Evolutionary conservation across 2,329 filamentous ascomycete genomes (phyloP).

Genomic region (Anisogramma anomala): DNA sequence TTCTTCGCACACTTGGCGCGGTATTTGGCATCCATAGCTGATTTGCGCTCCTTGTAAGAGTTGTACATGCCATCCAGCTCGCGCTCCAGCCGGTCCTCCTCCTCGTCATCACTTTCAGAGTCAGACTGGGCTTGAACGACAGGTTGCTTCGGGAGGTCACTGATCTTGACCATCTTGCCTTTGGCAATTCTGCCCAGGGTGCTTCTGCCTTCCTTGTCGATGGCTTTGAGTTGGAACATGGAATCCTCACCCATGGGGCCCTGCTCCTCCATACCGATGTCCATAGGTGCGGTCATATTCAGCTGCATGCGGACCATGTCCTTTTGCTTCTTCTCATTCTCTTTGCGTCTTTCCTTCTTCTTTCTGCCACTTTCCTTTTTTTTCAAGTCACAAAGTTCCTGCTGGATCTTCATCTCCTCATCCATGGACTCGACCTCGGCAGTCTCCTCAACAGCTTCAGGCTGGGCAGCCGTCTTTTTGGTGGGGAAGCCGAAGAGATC

Average conservation of each 20-base stretch:
- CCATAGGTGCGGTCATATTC: constrained; percentile 91
- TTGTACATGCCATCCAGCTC: constrained; percentile 85
- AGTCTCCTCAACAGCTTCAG: constrained; percentile 53
- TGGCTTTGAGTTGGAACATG: constrained; percentile 75
- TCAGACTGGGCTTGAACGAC: constrained; percentile 47
- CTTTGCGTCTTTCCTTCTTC: constrained; percentile 72
- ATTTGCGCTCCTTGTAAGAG: constrained; percentile 67
- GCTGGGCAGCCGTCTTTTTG: constrained; percentile 49
- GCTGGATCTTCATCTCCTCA: constrained; percentile 81
- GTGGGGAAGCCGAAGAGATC: constrained; percentile 80
- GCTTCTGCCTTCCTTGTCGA: constrained; percentile 60
- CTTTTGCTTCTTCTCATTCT: constrained; percentile 89
- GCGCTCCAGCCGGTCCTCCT: constrained; percentile 69
- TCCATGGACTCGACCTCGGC: constrained; percentile 84
- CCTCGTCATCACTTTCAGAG: constrained; percentile 61
- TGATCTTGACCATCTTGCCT: constrained; percentile 65
- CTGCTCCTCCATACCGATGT: constrained; percentile 83
- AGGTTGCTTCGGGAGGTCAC: constrained; percentile 46
- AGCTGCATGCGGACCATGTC: constrained; percentile 95
- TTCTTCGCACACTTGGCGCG: constrained; percentile 80
- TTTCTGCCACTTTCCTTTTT: constrained; percentile 66
- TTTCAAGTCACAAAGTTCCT: constrained; percentile 71
- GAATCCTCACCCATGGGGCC: constrained; percentile 68
- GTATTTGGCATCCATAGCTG: constrained; percentile 73
- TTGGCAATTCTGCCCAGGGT: constrained; percentile 57